Evolutionary conservation across 805 yeast genomes (phyloP).

Genomic region (Wickerhamomyces tratensis): DNA sequence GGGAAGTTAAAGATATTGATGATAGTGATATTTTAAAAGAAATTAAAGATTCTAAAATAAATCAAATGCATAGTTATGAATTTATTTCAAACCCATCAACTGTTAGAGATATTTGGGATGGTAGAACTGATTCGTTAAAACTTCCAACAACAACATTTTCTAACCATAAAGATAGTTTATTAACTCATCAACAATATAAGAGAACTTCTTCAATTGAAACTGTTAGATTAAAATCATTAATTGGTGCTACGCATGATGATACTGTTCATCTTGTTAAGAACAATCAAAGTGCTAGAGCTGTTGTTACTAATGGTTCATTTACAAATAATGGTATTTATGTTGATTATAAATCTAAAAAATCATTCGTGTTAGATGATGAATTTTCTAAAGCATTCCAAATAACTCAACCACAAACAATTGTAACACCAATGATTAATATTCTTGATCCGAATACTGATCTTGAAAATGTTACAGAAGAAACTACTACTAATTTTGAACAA

Average conservation of each 20-base stretch:
- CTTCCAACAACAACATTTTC: neutral
- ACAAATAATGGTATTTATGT: neutral
- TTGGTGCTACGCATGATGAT: neutral
- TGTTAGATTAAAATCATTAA: neutral
- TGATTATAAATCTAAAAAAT: neutral
- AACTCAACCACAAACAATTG: too few relatives aligned
- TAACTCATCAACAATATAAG: neutral
- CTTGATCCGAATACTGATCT: too few relatives aligned
- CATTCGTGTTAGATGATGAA: too few relatives aligned
- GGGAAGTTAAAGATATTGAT: conserved; percentile 11
- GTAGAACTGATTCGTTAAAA: neutral
- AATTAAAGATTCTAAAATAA: neutral
- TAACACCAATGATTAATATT: too few relatives aligned
- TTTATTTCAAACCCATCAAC: conserved; percentile 1
- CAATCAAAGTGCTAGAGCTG: neutral
- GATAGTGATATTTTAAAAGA: neutral
- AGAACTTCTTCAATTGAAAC: neutral
- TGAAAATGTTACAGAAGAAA: too few relatives aligned
- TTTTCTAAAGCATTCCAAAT: too few relatives aligned
- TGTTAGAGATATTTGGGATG: conserved; percentile 14
- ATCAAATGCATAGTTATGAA: neutral
- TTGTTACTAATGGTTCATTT: neutral
- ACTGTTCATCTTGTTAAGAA: neutral
- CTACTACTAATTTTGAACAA: too few relatives aligned
- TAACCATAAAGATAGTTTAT: too few relatives aligned